These are phyloP conservation scores for barley (Hordeum vulgare) DNA, from an alignment of 176 grass and related monocot genomes.

Conservation along the genomic window DNA sequence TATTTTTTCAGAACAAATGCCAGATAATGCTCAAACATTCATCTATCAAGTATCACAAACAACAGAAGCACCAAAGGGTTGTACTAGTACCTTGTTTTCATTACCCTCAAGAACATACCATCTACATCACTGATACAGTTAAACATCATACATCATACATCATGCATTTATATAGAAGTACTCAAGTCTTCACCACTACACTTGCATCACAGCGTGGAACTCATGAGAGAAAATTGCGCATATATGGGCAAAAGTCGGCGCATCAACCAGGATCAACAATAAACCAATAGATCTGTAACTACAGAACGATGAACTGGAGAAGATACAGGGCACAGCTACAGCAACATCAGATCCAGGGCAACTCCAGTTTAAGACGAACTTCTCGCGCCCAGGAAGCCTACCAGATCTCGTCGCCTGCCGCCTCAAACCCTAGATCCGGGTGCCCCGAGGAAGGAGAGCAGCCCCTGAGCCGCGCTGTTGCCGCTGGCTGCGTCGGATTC, in stretches of 20 bases:
- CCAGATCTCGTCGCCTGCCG: constrained; percentile 33
- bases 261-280: constrained; percentile 8
- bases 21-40: neutral
- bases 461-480: constrained; percentile 37
- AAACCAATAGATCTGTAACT: constrained; percentile 28
- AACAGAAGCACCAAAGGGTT: neutral
- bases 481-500: constrained; percentile 36
- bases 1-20: neutral
- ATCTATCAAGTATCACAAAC: neutral
- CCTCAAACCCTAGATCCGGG: constrained; percentile 55
- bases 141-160: constrained; percentile 2
- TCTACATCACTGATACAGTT: constrained; percentile 8
- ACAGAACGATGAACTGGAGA: neutral
- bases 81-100: neutral
- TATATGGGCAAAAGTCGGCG: constrained; percentile 2
- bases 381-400: constrained; percentile 20
- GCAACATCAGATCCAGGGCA: constrained; percentile 33
- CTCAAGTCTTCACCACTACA: constrained; percentile 2
- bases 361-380: constrained; percentile 16
- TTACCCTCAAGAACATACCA: neutral
- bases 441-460: constrained; percentile 67
- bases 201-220: neutral
- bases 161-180: neutral
- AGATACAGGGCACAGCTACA: constrained; percentile 8
- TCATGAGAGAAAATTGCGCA: neutral